Evolutionary conservation across 2,329 filamentous ascomycete genomes (phyloP).

Genomic region (Zasmidium citrigriseum): DNA sequence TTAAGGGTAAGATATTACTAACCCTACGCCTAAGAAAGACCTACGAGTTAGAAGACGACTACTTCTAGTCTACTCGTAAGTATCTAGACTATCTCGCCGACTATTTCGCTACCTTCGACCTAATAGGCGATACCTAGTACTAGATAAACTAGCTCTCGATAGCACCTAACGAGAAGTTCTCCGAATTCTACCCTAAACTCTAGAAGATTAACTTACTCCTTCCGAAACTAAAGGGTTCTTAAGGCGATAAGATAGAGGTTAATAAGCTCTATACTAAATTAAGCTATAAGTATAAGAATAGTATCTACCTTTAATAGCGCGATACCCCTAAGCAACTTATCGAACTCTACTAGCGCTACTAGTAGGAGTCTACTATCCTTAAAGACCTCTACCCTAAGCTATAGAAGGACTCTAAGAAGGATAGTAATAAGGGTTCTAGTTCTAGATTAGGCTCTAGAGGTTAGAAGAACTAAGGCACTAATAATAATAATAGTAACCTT

Average conservation of each 20-base stretch:
- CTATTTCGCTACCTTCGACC: too few relatives aligned
- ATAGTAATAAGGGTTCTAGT: not conserved
- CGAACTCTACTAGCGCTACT: not conserved
- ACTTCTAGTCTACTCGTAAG: not conserved
- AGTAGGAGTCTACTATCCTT: not conserved
- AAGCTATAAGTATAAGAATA: not conserved
- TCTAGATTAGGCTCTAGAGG: not conserved
- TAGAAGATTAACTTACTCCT: not conserved
- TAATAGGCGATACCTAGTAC: too few relatives aligned
- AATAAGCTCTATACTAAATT: not conserved
- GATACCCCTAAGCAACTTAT: not conserved
- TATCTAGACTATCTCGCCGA: not conserved
- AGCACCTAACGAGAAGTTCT: too few relatives aligned
- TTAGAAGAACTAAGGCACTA: not conserved
- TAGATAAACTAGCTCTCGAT: too few relatives aligned
- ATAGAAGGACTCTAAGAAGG: not conserved
- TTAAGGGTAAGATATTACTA: not conserved
- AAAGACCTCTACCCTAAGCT: not conserved
- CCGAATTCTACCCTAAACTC: too few relatives aligned
- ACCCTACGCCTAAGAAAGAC: not conserved
- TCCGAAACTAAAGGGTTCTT: not conserved
- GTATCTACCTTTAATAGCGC: not conserved
- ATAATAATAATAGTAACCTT: not conserved
- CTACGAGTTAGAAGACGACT: not conserved
- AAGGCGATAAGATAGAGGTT: not conserved